phyloP scores from a whole-genome alignment of 495 filamentous ascomycete species.

The Penicillium cinerascens region DNA sequence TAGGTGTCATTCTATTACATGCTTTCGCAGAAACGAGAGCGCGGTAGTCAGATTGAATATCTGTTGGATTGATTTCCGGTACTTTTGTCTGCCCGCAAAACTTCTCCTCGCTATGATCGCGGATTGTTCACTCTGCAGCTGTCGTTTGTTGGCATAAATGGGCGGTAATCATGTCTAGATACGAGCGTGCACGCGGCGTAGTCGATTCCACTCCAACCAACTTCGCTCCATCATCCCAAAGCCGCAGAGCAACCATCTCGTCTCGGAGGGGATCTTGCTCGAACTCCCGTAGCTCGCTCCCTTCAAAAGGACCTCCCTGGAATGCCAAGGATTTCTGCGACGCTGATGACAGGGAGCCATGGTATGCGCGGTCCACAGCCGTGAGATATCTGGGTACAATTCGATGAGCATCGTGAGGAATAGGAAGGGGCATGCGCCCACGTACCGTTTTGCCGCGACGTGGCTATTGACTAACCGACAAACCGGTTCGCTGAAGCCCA shows the following conservation, averaged over 20 bases:
- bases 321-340: constrained; percentile 39
- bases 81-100: background rate
- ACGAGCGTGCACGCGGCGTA: constrained; percentile 26
- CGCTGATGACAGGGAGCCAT: constrained; percentile 34
- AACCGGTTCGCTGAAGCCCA: constrained; percentile 40
- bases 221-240: constrained; percentile 45
- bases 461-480: constrained; percentile 39
- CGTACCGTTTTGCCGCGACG: constrained; percentile 44
- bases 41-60: background rate
- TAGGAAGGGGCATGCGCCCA: background rate
- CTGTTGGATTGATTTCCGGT: background rate
- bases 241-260: constrained; percentile 38
- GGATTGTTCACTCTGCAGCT: background rate
- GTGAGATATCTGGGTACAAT: constrained; percentile 30
- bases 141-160: constrained; percentile 12
- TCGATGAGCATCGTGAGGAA: background rate
- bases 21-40: background rate
- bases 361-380: constrained; percentile 35
- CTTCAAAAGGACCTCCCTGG: constrained; percentile 43
- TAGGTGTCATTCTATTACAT: background rate
- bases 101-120: background rate
- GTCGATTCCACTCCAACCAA: constrained; percentile 27
- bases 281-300: constrained; percentile 27
- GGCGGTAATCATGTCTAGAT: constrained; percentile 28
- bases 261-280: constrained; percentile 31